Evolutionary conservation across 257 asterid genomes (phyloP).

Genomic region (Orobanche coerulescens): DNA sequence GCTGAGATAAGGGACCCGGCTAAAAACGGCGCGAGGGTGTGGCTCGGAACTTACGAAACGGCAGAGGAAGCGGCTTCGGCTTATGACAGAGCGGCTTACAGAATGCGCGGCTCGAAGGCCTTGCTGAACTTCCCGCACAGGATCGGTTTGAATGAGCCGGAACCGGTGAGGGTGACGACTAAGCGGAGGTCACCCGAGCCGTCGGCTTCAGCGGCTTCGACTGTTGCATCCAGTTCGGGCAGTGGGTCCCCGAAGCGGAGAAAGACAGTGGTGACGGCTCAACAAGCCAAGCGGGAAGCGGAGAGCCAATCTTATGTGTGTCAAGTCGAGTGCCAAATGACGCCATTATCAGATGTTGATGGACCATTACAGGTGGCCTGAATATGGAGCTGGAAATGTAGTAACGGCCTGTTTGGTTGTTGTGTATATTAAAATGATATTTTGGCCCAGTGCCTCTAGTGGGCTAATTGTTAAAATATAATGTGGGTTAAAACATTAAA

Average conservation of each 20-base stretch:
- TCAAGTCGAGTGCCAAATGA: constrained; percentile 31
- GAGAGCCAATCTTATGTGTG: constrained; percentile 38
- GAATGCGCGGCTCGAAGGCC: constrained; percentile 89
- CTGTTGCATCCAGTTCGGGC: constrained; percentile 35
- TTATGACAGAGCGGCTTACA: constrained; percentile 78
- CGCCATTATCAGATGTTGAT: constrained; percentile 37
- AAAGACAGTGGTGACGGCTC: constrained; percentile 30
- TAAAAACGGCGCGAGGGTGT: constrained; percentile 79
- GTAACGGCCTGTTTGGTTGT: constrained; percentile 20
- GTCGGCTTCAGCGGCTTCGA: constrained; percentile 27
- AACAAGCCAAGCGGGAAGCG: constrained; percentile 52
- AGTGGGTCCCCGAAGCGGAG: constrained; percentile 54
- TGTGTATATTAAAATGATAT: constrained; percentile 15
- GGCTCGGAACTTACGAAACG: constrained; percentile 89
- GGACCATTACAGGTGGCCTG: constrained; percentile 40
- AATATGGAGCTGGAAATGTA: not conserved
- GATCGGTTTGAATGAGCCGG: constrained; percentile 73
- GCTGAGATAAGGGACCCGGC: constrained; percentile 91
- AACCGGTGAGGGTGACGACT: constrained; percentile 60
- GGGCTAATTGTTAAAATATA: no score
- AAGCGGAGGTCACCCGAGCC: constrained; percentile 61
- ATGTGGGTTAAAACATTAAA: no score
- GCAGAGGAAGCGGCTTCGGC: constrained; percentile 91
- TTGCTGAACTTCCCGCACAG: constrained; percentile 69
- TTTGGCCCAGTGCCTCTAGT: constrained; percentile 20